These are phyloP conservation scores for Symbiodinium pilosum DNA, from an alignment of 73 alveolate species.

Conservation along the genomic window DNA sequence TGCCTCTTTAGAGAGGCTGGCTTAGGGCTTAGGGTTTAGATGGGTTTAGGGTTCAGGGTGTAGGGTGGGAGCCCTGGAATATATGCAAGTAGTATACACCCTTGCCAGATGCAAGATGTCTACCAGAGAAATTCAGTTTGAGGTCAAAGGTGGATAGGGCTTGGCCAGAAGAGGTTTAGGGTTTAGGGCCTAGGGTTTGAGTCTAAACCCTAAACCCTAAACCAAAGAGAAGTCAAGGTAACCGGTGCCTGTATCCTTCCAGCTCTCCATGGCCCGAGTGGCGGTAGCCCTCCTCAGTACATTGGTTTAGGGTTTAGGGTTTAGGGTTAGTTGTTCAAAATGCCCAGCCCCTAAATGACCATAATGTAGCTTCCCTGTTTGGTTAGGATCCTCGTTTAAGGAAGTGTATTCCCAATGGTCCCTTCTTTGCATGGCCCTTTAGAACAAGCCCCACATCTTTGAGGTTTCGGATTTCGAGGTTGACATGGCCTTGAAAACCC, in stretches of 20 bases:
- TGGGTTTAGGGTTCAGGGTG: neutral
- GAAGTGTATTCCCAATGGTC: no score
- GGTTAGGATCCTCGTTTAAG: no score
- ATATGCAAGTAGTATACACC: neutral
- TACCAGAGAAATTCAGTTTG: no score
- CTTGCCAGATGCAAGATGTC: neutral
- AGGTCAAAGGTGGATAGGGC: neutral
- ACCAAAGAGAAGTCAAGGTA: neutral
- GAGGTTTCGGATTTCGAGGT: no score
- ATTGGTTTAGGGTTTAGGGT: neutral
- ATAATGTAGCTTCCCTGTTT: no score
- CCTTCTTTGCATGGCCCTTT: no score
- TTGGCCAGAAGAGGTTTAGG: neutral
- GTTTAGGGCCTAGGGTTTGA: neutral
- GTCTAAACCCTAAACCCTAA: neutral
- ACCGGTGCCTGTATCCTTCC: constrained; percentile 23
- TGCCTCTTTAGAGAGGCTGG: no score
- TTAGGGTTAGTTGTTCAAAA: neutral
- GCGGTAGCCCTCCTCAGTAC: constrained; percentile 26
- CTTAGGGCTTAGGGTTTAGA: neutral
- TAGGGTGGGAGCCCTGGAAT: neutral
- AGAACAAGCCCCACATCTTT: no score
- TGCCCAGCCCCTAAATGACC: no score
- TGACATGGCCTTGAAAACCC: no score
- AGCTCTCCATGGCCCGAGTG: constrained; percentile 56